Evolutionary conservation across 2,329 filamentous ascomycete species (phyloP).

Genomic region (Colletotrichum tropicicola): DNA sequence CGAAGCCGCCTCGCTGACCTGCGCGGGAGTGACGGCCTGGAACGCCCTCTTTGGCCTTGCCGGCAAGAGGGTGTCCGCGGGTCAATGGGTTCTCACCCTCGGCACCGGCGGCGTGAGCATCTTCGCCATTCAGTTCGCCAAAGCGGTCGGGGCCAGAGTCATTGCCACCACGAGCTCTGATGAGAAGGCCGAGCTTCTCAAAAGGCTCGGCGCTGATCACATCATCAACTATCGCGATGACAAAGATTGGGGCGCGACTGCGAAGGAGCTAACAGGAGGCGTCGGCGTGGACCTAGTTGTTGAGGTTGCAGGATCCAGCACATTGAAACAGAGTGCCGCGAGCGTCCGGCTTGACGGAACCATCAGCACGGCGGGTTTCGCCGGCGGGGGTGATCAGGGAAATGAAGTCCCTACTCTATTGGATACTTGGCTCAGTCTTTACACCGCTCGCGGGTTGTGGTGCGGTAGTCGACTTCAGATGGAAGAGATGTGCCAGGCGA

Average conservation of each 20-base stretch:
- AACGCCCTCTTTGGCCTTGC: slow-evolving; percentile 64
- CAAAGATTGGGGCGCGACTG: slow-evolving; percentile 48
- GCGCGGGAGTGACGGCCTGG: slow-evolving; percentile 65
- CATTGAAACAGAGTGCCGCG: slow-evolving; percentile 49
- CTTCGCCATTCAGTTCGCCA: slow-evolving; percentile 51
- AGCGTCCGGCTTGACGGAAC: slow-evolving; percentile 50
- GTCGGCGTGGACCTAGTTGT: slow-evolving; percentile 52
- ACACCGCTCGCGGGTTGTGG: slow-evolving; percentile 55
- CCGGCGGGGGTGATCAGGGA: slow-evolving; percentile 35
- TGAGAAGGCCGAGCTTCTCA: slow-evolving; percentile 50
- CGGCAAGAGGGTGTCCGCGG: slow-evolving; percentile 42
- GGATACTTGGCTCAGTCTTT: slow-evolving; percentile 43
- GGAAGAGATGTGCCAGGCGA: slow-evolving; percentile 56
- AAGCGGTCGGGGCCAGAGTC: slow-evolving; percentile 48
- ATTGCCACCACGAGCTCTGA: slow-evolving; percentile 54
- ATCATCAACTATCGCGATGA: slow-evolving; percentile 53
- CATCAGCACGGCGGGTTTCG: slow-evolving; percentile 47
- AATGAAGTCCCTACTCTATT: slow-evolving; percentile 35
- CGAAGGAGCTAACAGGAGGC: slow-evolving; percentile 44
- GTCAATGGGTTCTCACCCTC: slow-evolving; percentile 49
- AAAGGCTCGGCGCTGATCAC: slow-evolving; percentile 50
- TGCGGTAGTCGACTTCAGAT: slow-evolving; percentile 57
- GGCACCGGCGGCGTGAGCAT: slow-evolving; percentile 53
- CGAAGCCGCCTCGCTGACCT: slow-evolving; percentile 67
- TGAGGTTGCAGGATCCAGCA: slow-evolving; percentile 50